Base-by-base conservation (phyloP, 441 rosid genomes). In the Pelargonium australe region DNA sequence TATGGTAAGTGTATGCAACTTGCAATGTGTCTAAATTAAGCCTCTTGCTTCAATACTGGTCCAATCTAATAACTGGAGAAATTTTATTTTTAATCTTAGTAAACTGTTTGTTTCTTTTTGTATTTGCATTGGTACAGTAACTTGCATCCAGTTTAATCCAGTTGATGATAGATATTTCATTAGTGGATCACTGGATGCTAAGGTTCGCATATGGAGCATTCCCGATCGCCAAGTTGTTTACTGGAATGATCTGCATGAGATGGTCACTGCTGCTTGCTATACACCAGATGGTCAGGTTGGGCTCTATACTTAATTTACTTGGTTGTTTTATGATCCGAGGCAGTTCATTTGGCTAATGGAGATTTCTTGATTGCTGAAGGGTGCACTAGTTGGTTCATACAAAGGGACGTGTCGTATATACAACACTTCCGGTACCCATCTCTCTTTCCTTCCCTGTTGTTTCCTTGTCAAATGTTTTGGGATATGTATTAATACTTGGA, bases 141-240 rank as follows among this genome's bases (percentile, higher is more conserved):
- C 98, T 73, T 92, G 97, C 85, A 90, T 95, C 86, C 99, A 95
- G 78, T 95, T 95, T 77, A 95, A 95, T 85, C 98, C 98, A 34
- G 95, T 88, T 28, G 99, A 95, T 80, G 98, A 95, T 83, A 83
- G 84, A 77, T 95, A 87, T 81, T 95, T 95, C 86, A 92, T 95
- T 70, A 95, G 99, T 65, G 99, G 99, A 66, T 95, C 98, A 31
- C 83, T 95, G 53, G 99, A 92, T 80, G 95, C 91, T 69, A 95
- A 92, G 80, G 97, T 92, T 68, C 95, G 99, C 2, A 91, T 95
- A 47, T 95, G 99, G 99, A 95, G 96, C 80, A 90, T 95, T 81
- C 94, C 94, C 34, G 97, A 90, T 77, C 92, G 70, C 67, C 98
- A 95, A 82, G 98, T 95, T 45, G 96, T 95, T 72, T 96, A 90